Evolutionary conservation across 805 yeast genomes (phyloP), one percentile per base, ranked within the genome.

Genomic region (Wickerhamiella kazuoi): DNA sequence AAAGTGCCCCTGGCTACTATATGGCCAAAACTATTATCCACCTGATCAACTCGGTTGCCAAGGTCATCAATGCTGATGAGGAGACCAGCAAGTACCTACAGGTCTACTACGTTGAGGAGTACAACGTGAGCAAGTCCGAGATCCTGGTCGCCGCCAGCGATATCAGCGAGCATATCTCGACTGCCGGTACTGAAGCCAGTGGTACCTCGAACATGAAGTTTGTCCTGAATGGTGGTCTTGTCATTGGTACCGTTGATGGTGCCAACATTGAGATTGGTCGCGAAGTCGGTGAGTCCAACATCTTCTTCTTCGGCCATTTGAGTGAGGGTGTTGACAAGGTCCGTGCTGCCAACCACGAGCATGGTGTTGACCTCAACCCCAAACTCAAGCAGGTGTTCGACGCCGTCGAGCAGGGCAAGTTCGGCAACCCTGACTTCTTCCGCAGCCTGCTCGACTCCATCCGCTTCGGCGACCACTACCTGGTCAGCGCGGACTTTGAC

Each of bases 161-260:
- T 57, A 65, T 84, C 51, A 78, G 90, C 35, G 90, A 84, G 63
- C 96, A 84, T 62, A 84, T 84, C 48, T 84, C 95, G 13, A 84
- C 96, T 33, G 96, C 96, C 7, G 96, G 96, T 50, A 84, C 96
- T 21, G 96, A 84, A 58, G 96, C 94, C 18, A 79, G 93, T 1
- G 96, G 96, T 55, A 84, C 96, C 26, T 80, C 93, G 28, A 84
- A 84, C 64, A 84, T 84, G 96, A 84, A 84, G 63, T 84, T 84
- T 56, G 94, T 83, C 19, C 65, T 84, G 61, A 84, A 83, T 54
- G 96, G 95, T 60, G 96, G 96, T 37, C 69, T 84, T 47, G 80
- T 84, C 50, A 76, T 84, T 47, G 96, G 96, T 57, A 86, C 96
- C 11, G 94, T 84, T 47, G 96, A 84, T 55, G 96, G 96, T 55